phyloP scores from a whole-genome alignment of 495 filamentous ascomycete genomes.

The Chaetomium cochliodes region DNA sequence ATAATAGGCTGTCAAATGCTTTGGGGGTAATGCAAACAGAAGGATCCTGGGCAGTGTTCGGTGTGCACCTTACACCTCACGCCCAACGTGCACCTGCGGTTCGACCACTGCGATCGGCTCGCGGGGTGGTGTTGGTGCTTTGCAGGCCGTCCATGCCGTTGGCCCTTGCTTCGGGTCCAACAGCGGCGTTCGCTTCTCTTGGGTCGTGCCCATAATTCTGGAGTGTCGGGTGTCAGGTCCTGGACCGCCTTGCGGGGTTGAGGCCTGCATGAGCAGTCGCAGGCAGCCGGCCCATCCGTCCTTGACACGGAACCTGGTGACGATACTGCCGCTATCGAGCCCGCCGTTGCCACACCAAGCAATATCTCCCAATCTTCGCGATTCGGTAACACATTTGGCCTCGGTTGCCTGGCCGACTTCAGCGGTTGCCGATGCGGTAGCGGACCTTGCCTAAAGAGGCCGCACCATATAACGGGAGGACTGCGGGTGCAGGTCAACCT shows the following conservation, averaged over 20 bases:
- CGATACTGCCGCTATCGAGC: not conserved
- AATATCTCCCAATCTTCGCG: not conserved
- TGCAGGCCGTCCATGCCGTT: not conserved
- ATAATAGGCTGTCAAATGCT: not conserved
- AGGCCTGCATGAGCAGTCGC: not conserved
- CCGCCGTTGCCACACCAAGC: not conserved
- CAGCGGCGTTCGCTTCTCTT: not conserved
- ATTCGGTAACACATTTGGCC: not conserved
- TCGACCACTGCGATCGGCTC: not conserved
- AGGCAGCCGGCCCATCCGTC: conserved; percentile 1
- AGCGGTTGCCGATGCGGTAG: conserved; percentile 1
- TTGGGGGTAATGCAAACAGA: not conserved
- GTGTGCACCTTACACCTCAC: not conserved
- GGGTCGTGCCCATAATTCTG: not conserved
- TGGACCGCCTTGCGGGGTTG: not conserved
- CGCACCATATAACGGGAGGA: not conserved
- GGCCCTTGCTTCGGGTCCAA: not conserved
- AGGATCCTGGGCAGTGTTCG: not conserved
- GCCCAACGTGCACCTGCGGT: not conserved
- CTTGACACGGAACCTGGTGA: not conserved
- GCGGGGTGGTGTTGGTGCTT: not conserved
- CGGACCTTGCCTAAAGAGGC: not conserved
- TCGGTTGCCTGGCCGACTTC: conserved; percentile 17
- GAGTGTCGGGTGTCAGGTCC: not conserved
- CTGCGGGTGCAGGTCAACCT: not conserved